These are phyloP conservation scores for Rostrohypoxylon terebratum DNA, from an alignment of 495 filamentous ascomycete species.

Conservation along the genomic window DNA sequence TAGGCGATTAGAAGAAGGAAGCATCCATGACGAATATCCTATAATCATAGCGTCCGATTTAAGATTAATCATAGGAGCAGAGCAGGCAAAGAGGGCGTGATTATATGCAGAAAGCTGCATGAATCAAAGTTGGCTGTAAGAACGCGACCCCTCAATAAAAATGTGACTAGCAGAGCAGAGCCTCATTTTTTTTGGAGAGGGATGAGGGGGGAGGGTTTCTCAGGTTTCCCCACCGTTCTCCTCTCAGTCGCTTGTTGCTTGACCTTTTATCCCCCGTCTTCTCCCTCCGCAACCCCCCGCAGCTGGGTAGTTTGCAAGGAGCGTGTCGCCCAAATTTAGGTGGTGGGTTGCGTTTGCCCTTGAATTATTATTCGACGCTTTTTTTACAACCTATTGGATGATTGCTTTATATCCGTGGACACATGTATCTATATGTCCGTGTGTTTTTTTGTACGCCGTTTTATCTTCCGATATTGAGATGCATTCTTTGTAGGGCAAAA, in stretches of 20 bases:
- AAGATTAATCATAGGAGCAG: constrained; percentile 10
- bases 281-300: constrained; percentile 2
- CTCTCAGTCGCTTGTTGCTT: constrained; percentile 1
- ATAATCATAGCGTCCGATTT: constrained; percentile 5
- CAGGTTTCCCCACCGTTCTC: constrained; percentile 11
- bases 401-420: constrained; percentile 18
- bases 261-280: not conserved
- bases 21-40: constrained; percentile 25
- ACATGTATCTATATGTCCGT: not conserved
- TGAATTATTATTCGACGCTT: constrained; percentile 1
- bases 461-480: constrained; percentile 35
- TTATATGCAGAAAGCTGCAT: constrained; percentile 25
- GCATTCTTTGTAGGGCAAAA: constrained; percentile 19
- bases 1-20: constrained; percentile 22
- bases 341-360: constrained; percentile 4
- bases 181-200: constrained; percentile 23
- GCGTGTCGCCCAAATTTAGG: constrained; percentile 23
- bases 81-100: constrained; percentile 13
- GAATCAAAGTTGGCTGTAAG: not conserved
- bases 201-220: no score
- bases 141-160: constrained; percentile 1
- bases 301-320: not conserved
- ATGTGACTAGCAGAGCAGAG: constrained; percentile 25
- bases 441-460: constrained; percentile 17
- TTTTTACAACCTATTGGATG: constrained; percentile 26